These are phyloP conservation scores for Cryptosporidium sp. DNA, from an alignment of 169 alveolate genomes.

Conservation along the genomic window DNA sequence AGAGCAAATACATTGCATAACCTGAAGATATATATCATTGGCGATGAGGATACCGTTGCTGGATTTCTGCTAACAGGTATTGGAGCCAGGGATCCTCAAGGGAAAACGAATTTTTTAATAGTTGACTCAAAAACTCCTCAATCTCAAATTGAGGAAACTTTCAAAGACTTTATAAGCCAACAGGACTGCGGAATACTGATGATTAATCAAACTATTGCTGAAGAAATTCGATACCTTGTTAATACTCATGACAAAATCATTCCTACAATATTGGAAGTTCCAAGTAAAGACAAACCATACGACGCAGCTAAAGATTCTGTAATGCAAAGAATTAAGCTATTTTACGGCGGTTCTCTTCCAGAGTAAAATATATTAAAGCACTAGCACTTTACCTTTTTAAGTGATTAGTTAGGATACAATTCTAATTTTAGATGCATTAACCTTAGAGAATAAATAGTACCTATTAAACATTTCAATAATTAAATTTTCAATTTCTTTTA, in stretches of 20 bases:
- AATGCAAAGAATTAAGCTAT: slow-evolving; percentile 74
- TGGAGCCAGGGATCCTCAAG: slow-evolving; percentile 89
- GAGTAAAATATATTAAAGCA: slow-evolving; percentile 7
- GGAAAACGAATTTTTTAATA: slow-evolving; percentile 85
- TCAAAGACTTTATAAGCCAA: slow-evolving; percentile 82
- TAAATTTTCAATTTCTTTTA: not conserved
- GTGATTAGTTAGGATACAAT: not conserved
- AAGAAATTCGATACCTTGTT: slow-evolving; percentile 85
- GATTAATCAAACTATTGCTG: slow-evolving; percentile 86
- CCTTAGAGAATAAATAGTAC: not conserved
- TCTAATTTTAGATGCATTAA: not conserved
- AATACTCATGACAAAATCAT: slow-evolving; percentile 85
- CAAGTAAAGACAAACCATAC: slow-evolving; percentile 88
- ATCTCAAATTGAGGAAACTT: slow-evolving; percentile 83
- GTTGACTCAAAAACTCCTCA: slow-evolving; percentile 84
- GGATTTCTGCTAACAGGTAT: slow-evolving; percentile 91
- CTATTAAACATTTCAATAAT: slow-evolving; percentile 1
- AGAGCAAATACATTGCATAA: slow-evolving; percentile 48
- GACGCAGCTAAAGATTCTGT: slow-evolving; percentile 87
- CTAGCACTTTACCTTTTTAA: not conserved
- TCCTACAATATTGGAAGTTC: slow-evolving; percentile 91
- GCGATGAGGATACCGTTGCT: slow-evolving; percentile 88
- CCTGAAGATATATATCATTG: slow-evolving; percentile 67
- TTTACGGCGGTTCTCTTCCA: slow-evolving; percentile 72
- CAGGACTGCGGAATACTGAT: slow-evolving; percentile 88